Percentiles rank a stretch among this genome's conserved stretches.
Evolutionary conservation across 768 basidiomycete species (phyloP).

Genomic region (Pleurotus citrinopileatus): DNA sequence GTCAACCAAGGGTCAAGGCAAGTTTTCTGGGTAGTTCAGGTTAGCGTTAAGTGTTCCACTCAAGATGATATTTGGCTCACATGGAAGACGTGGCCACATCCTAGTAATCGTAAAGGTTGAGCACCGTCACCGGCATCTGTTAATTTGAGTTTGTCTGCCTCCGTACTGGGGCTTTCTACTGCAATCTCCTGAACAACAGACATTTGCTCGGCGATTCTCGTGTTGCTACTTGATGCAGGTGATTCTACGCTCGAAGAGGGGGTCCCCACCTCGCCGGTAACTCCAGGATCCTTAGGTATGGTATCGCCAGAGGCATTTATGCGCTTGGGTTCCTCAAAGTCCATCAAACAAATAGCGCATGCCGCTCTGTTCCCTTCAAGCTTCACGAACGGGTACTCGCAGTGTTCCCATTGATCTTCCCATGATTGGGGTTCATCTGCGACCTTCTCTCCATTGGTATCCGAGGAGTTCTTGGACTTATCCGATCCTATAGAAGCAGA

Average conservation of each 20-base stretch:
- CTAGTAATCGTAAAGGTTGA: constrained; percentile 71
- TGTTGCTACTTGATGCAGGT: constrained; percentile 6
- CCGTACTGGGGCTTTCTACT: constrained; percentile 34
- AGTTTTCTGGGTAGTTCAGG: constrained; percentile 53
- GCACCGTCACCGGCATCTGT: constrained; percentile 74
- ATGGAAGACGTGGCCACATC: constrained; percentile 89
- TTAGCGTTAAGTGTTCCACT: constrained; percentile 10
- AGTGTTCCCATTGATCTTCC: constrained; percentile 78
- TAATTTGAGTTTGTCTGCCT: constrained; percentile 46
- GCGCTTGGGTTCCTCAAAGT: constrained; percentile 72
- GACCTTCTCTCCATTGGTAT: constrained; percentile 16
- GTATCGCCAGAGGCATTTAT: constrained; percentile 14
- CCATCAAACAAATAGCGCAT: constrained; percentile 82
- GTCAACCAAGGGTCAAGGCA: constrained; percentile 90
- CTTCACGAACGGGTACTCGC: constrained; percentile 77
- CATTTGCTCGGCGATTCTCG: constrained; percentile 6
- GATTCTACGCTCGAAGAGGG: constrained; percentile 3
- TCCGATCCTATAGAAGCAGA: background rate
- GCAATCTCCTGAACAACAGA: constrained; percentile 23
- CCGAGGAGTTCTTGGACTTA: constrained; percentile 8
- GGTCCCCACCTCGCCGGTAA: constrained; percentile 11
- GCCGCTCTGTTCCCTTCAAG: constrained; percentile 81
- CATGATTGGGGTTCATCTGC: constrained; percentile 44
- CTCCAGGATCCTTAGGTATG: background rate
- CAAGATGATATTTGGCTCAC: constrained; percentile 41